phyloP scores from a whole-genome alignment of 495 filamentous ascomycete genomes.

The Xylaria venustula region DNA sequence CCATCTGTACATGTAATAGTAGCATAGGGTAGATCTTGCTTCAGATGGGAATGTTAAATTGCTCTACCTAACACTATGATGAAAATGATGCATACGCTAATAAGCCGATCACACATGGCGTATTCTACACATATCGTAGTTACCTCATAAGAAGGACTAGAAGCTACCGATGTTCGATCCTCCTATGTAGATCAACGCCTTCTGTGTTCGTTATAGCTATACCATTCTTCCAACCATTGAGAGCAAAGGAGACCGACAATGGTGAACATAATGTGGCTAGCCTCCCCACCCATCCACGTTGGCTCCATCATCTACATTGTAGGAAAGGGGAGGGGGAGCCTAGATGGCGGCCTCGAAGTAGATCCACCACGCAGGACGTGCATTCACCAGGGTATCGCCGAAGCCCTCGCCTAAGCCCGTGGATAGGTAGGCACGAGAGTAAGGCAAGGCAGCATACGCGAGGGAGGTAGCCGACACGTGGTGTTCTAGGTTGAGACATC shows the following conservation, averaged over 20 bases:
- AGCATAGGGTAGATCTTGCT: not conserved
- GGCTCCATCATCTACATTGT: not conserved
- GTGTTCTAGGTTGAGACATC: not conserved
- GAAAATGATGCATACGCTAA: not conserved
- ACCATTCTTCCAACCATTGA: not conserved
- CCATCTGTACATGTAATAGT: not conserved
- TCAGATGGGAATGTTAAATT: not conserved
- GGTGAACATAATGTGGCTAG: not conserved
- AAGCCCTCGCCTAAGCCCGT: not conserved
- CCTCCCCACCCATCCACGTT: not conserved
- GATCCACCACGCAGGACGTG: not conserved
- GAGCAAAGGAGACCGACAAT: not conserved
- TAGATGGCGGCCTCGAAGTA: slow-evolving; percentile 1
- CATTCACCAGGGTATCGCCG: not conserved
- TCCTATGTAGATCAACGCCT: not conserved
- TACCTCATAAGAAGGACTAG: not conserved
- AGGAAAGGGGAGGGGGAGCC: not conserved
- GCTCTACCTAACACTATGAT: not conserved
- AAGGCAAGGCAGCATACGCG: not conserved
- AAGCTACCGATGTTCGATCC: not conserved
- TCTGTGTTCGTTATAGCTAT: not conserved
- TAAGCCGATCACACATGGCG: not conserved
- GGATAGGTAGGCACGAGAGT: not conserved
- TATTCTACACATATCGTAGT: not conserved
- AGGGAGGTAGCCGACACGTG: slow-evolving; percentile 3